Percentiles rank a stretch among this genome's conserved stretches.
Evolutionary conservation across 2,329 filamentous ascomycete genomes (phyloP).

Genomic region (Cryphonectria parasitica): DNA sequence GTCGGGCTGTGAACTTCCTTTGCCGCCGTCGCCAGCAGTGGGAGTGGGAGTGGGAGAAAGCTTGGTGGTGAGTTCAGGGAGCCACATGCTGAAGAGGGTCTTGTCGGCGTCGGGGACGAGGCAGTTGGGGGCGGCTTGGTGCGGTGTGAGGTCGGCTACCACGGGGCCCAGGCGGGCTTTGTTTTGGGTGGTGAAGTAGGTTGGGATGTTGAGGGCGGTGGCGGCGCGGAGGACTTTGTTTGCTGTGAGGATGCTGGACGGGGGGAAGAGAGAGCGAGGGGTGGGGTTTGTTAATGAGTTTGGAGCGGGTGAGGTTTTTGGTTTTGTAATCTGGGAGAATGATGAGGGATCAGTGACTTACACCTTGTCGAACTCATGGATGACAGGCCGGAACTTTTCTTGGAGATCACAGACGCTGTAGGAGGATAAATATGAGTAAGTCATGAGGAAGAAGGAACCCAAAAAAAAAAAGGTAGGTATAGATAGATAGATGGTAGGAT

Average conservation of each 20-base stretch:
- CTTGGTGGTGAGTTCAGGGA: slow-evolving; percentile 63
- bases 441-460: background rate
- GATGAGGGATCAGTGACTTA: slow-evolving; percentile 42
- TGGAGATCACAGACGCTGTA: slow-evolving; percentile 89
- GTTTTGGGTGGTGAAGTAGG: slow-evolving; percentile 87
- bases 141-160: slow-evolving; percentile 68
- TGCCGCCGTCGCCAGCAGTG: slow-evolving; percentile 33
- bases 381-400: slow-evolving; percentile 84
- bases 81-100: slow-evolving; percentile 86
- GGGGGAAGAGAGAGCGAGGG: background rate
- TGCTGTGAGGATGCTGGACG: slow-evolving; percentile 63
- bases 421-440: background rate
- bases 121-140: slow-evolving; percentile 53
- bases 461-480: too few relatives aligned
- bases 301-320: background rate
- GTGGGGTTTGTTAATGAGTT: background rate
- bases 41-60: slow-evolving; percentile 32
- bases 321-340: background rate
- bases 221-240: slow-evolving; percentile 71
- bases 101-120: slow-evolving; percentile 69
- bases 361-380: slow-evolving; percentile 85
- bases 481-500: too few relatives aligned
- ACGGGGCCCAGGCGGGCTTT: slow-evolving; percentile 77
- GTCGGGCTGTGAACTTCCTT: slow-evolving; percentile 41
- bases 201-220: slow-evolving; percentile 71